phyloP scores from a whole-genome alignment of 139 green algal genomes.

The Raphidocelis subcapitata region DNA sequence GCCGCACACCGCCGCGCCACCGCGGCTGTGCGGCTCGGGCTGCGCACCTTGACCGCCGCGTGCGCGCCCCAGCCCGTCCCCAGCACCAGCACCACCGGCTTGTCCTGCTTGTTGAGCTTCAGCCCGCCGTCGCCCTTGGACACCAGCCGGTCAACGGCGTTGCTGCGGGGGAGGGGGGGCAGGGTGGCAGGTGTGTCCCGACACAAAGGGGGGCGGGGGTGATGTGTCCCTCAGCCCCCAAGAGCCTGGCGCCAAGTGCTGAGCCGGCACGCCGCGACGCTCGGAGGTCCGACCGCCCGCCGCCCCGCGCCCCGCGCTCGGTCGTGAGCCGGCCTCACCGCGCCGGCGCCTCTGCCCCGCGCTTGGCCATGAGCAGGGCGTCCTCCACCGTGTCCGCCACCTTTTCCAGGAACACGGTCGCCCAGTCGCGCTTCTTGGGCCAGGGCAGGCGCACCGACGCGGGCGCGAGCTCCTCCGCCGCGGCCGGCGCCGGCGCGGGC shows the following conservation, averaged over 20 bases:
- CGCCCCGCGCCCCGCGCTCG: too few relatives aligned
- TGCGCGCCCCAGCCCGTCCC: constrained; percentile 58
- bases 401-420: constrained; percentile 27
- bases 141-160: constrained; percentile 3
- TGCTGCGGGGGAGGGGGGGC: not conserved
- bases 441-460: constrained; percentile 20
- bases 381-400: constrained; percentile 24
- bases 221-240: not conserved
- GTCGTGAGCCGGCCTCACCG: too few relatives aligned
- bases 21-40: too few relatives aligned
- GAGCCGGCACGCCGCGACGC: too few relatives aligned
- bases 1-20: too few relatives aligned
- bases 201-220: not conserved
- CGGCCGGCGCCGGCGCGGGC: not conserved
- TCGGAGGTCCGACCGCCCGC: too few relatives aligned
- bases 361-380: too few relatives aligned
- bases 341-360: too few relatives aligned
- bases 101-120: constrained; percentile 1
- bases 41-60: constrained; percentile 40
- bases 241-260: too few relatives aligned
- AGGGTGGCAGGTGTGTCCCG: not conserved
- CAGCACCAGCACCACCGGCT: constrained; percentile 51
- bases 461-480: not conserved
- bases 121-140: not conserved
- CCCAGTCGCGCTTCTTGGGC: constrained; percentile 27